These are phyloP conservation scores for Patellaria atrata DNA, from an alignment of 495 filamentous ascomycete genomes.

Conservation along the genomic window DNA sequence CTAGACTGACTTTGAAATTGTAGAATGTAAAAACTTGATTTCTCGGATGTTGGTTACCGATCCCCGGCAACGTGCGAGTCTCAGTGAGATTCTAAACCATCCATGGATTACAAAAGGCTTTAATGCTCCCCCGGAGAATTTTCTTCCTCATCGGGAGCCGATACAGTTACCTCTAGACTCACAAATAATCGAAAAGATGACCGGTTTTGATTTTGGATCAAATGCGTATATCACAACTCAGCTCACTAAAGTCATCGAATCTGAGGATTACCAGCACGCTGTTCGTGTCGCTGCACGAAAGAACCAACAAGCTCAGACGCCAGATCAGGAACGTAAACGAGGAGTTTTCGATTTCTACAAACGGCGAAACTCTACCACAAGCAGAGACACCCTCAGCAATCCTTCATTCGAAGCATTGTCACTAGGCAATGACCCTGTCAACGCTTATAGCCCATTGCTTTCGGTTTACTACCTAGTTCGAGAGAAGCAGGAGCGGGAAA, in stretches of 20 bases:
- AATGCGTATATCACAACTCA: conserved; percentile 68
- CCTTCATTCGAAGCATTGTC: conserved; percentile 72
- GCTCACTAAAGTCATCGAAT: conserved; percentile 70
- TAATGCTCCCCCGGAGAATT: conserved; percentile 72
- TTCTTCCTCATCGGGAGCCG: conserved; percentile 70
- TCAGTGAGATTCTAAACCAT: conserved; percentile 89
- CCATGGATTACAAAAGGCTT: conserved; percentile 97
- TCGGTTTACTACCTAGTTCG: conserved; percentile 93
- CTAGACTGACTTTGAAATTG: conserved; percentile 5
- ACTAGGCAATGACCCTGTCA: conserved; percentile 73
- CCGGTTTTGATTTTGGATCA: conserved; percentile 90
- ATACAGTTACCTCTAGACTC: conserved; percentile 72
- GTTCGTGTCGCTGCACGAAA: conserved; percentile 48
- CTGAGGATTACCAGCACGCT: conserved; percentile 81
- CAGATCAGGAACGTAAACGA: conserved; percentile 65
- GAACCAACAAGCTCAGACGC: conserved; percentile 45
- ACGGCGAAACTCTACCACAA: conserved; percentile 71
- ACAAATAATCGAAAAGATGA: conserved; percentile 81
- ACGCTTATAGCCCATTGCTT: conserved; percentile 83
- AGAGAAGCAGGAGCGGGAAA: conserved; percentile 83
- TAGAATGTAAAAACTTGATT: conserved; percentile 88
- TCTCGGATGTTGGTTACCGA: conserved; percentile 95
- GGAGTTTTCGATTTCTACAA: conserved; percentile 95
- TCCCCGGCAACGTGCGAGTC: conserved; percentile 68
- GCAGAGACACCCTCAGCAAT: conserved; percentile 77